phyloP scores from a whole-genome alignment of 768 basidiomycete species.

The Steccherinum ochraceum region DNA sequence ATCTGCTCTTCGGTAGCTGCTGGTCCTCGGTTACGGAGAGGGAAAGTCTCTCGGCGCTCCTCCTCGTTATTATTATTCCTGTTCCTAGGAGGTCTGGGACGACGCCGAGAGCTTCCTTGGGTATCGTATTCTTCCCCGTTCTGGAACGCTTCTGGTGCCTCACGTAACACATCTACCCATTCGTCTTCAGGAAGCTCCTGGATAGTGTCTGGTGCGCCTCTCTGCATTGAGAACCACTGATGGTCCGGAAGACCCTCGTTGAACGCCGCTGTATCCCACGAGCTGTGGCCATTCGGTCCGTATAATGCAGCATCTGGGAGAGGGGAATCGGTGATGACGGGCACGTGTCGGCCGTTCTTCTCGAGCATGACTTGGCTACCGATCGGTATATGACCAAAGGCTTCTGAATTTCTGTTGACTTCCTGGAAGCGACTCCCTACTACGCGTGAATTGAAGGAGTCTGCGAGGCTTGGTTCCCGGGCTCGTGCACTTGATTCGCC shows the following conservation, averaged over 20 bases:
- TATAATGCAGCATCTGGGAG: slow-evolving; percentile 49
- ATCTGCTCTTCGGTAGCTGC: slow-evolving; percentile 33
- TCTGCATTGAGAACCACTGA: slow-evolving; percentile 26
- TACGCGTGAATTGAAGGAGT: slow-evolving; percentile 56
- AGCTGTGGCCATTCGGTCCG: slow-evolving; percentile 40
- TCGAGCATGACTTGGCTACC: slow-evolving; percentile 53
- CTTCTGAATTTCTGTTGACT: slow-evolving; percentile 52
- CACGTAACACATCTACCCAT: slow-evolving; percentile 55
- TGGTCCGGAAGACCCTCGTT: slow-evolving; percentile 13
- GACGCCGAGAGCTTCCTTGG: slow-evolving; percentile 12
- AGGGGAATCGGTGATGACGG: slow-evolving; percentile 19
- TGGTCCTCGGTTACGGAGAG: slow-evolving; percentile 39
- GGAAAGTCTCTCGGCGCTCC: slow-evolving; percentile 57
- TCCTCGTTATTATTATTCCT: slow-evolving; percentile 12
- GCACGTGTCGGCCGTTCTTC: slow-evolving; percentile 42
- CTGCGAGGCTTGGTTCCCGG: slow-evolving; percentile 38
- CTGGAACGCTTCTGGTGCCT: slow-evolving; percentile 32
- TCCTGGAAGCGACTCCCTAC: slow-evolving; percentile 71
- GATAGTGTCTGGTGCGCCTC: slow-evolving; percentile 1
- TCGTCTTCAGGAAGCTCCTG: slow-evolving; percentile 36
- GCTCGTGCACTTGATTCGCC: slow-evolving; percentile 25
- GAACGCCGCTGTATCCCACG: slow-evolving; percentile 24
- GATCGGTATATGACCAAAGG: slow-evolving; percentile 52
- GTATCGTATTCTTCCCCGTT: slow-evolving; percentile 22
- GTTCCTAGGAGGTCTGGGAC: slow-evolving; percentile 17